A percentile compares a stretch with the other conserved stretches of the same genome.
Conservation (phyloP, 495 filamentous ascomycete species). For the Thermochaetoides thermophila region DNA sequence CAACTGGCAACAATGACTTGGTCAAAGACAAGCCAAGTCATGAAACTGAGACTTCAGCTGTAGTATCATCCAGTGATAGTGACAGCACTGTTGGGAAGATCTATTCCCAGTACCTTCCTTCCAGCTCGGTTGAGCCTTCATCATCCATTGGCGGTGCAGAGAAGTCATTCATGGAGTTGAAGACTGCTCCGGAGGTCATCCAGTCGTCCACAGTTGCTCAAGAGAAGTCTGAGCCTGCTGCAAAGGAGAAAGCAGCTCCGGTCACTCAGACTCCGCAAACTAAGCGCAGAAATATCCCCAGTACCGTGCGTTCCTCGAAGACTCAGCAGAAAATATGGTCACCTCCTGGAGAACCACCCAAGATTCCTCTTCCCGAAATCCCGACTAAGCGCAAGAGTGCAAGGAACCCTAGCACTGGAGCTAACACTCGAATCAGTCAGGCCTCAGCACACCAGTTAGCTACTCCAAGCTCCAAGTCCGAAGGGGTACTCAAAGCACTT, state of each 20-base stretch:
- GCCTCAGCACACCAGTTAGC: too few species aligned
- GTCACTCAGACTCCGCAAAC: too few species aligned
- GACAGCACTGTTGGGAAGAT: constrained; percentile 20
- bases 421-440: neutral
- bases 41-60: neutral
- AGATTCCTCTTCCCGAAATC: constrained; percentile 5
- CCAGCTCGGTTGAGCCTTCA: neutral
- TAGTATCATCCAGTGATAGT: constrained; percentile 6
- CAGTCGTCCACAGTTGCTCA: too few species aligned
- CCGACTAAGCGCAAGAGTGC: neutral
- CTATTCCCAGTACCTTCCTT: constrained; percentile 13
- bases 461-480: too few species aligned
- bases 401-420: neutral
- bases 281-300: too few species aligned
- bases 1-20: neutral
- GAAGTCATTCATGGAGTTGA: too few species aligned
- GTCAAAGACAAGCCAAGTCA: neutral
- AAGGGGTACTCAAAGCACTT: too few species aligned
- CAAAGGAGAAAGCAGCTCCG: too few species aligned
- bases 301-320: too few species aligned
- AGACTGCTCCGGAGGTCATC: too few species aligned
- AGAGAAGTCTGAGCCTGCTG: too few species aligned
- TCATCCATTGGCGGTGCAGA: constrained; percentile 1
- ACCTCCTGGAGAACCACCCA: neutral
- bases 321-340: constrained; percentile 1